Conservation (phyloP, 148 eudicot genomes). For the Rhododendron molle region DNA sequence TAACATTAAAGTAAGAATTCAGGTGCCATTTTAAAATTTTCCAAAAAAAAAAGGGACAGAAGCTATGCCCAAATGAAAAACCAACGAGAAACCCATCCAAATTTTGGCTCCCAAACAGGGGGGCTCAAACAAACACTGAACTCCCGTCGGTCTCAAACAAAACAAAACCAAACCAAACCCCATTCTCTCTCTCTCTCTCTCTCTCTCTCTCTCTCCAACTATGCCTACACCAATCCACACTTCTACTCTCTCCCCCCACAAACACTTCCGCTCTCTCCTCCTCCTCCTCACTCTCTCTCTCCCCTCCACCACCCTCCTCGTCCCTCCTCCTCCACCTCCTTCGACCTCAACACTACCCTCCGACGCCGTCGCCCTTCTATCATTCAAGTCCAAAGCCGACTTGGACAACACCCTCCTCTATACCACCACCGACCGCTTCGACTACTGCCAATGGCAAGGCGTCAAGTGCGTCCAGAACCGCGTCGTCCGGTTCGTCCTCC, state of each 20-base stretch:
- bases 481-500: conserved; percentile 46
- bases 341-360: conserved; percentile 10
- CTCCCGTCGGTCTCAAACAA: background rate
- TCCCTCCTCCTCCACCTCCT: background rate
- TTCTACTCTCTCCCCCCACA: background rate
- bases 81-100: background rate
- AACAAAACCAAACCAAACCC: background rate
- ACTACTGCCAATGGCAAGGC: conserved; percentile 61
- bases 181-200: background rate
- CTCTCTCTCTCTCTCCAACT: background rate
- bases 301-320: conserved; percentile 7
- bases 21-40: too few species aligned
- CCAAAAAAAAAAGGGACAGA: too few species aligned
- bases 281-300: conserved; percentile 6
- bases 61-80: background rate
- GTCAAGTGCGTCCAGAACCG: conserved; percentile 63
- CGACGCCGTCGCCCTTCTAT: conserved; percentile 44
- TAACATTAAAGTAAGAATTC: too few species aligned
- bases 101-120: background rate
- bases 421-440: conserved; percentile 38
- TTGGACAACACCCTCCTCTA: conserved; percentile 38
- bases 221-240: background rate
- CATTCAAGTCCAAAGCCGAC: conserved; percentile 51
- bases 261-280: background rate
- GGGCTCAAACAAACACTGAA: too few species aligned